Percentiles rank a stretch among this genome's conserved stretches.
Conservation (phyloP, 1,139 yeast species). For the Suhomyces atakaporum region DNA sequence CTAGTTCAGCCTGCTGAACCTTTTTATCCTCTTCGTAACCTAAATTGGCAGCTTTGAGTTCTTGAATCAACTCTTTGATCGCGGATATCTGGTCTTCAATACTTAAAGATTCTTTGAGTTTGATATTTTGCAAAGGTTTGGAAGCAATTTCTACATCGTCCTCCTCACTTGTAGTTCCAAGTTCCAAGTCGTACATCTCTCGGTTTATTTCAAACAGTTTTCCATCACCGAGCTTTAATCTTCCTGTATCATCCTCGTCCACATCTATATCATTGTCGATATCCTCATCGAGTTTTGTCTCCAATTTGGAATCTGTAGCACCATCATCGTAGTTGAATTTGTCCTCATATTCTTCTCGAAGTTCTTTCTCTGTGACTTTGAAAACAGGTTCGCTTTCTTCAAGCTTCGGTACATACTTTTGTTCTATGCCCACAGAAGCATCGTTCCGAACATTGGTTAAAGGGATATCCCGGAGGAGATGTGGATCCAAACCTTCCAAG, state of each 20-base stretch:
- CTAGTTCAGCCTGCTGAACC: conserved; percentile 11
- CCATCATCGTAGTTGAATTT: conserved; percentile 20
- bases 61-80: conserved; percentile 2
- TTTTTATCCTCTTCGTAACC: conserved; percentile 2
- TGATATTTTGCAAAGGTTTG: not conserved
- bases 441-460: conserved; percentile 5
- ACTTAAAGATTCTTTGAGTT: not conserved
- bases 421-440: conserved; percentile 3
- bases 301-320: conserved; percentile 2
- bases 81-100: conserved; percentile 12
- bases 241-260: conserved; percentile 3
- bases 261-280: conserved; percentile 11
- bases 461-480: conserved; percentile 11
- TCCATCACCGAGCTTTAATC: conserved; percentile 3
- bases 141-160: conserved; percentile 4
- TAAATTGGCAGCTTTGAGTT: conserved; percentile 6
- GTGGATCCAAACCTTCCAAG: conserved; percentile 17
- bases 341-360: conserved; percentile 18
- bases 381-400: conserved; percentile 9
- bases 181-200: conserved; percentile 17
- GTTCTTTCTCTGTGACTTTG: conserved; percentile 9
- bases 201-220: conserved; percentile 8
- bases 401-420: conserved; percentile 16
- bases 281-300: conserved; percentile 4
- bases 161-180: conserved; percentile 11